These are phyloP conservation scores for Pythium plurisporium DNA, from an alignment of 352 stramenopile genomes.

Conservation along the genomic window DNA sequence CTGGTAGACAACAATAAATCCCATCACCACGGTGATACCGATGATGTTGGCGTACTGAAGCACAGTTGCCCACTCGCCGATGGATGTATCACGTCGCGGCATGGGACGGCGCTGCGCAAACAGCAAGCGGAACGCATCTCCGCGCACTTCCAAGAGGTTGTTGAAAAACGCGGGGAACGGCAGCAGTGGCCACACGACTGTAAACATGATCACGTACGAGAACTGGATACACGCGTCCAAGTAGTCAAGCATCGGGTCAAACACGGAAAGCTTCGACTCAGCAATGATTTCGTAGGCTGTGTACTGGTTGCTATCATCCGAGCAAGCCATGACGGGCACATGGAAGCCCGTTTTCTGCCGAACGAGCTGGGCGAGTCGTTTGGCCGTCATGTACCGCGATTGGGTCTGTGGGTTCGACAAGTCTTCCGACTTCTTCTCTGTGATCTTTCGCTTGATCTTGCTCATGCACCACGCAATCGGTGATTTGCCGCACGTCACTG, in stretches of 20 bases:
- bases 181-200: constrained; percentile 84
- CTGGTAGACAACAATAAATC: constrained; percentile 82
- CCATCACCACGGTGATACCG: constrained; percentile 74
- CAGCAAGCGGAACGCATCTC: constrained; percentile 76
- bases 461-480: constrained; percentile 52
- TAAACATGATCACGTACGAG: constrained; percentile 90
- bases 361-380: constrained; percentile 59
- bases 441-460: constrained; percentile 38
- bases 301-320: constrained; percentile 84
- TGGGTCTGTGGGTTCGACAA: constrained; percentile 12
- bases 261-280: constrained; percentile 77
- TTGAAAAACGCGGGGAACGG: constrained; percentile 84
- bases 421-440: constrained; percentile 29
- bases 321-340: constrained; percentile 61
- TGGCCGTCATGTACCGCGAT: constrained; percentile 54
- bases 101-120: constrained; percentile 79
- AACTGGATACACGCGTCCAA: constrained; percentile 87
- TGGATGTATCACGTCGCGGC: constrained; percentile 75
- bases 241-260: constrained; percentile 84
- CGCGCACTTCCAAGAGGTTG: constrained; percentile 83
- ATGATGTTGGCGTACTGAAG: constrained; percentile 86
- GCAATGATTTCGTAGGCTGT: constrained; percentile 83
- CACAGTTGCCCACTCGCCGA: constrained; percentile 81
- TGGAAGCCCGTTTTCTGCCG: constrained; percentile 64
- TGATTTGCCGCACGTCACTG: constrained; percentile 59